Percentiles rank a stretch among this genome's conserved stretches.
Evolutionary conservation across 2,329 filamentous ascomycete genomes (phyloP).

Genomic region (Ramularia endophylla): DNA sequence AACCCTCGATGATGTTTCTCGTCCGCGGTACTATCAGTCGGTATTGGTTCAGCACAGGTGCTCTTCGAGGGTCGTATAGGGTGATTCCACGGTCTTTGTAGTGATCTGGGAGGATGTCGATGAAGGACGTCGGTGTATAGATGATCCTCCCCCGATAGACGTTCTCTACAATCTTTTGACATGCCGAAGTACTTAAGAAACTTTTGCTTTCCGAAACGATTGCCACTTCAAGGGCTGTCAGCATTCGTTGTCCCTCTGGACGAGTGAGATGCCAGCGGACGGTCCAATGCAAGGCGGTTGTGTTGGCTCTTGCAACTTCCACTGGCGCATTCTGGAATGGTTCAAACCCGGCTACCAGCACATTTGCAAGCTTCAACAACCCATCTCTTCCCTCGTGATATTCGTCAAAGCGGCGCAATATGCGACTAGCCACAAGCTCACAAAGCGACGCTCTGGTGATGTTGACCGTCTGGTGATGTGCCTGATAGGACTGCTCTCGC

Average conservation of each 20-base stretch:
- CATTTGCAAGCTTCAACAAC: slow-evolving; percentile 67
- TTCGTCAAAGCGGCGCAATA: slow-evolving; percentile 72
- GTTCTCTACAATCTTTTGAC: slow-evolving; percentile 73
- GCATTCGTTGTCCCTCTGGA: slow-evolving; percentile 50
- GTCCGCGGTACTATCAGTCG: slow-evolving; percentile 76
- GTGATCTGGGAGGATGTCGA: slow-evolving; percentile 78
- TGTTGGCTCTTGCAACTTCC: slow-evolving; percentile 56
- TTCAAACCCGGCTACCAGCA: slow-evolving; percentile 76
- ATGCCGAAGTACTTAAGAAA: slow-evolving; percentile 70
- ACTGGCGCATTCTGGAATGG: slow-evolving; percentile 77
- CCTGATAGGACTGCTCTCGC: slow-evolving; percentile 67
- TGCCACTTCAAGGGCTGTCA: slow-evolving; percentile 75
- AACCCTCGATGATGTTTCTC: slow-evolving; percentile 66
- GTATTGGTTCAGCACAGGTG: slow-evolving; percentile 76
- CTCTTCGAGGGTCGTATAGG: slow-evolving; percentile 70
- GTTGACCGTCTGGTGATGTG: slow-evolving; percentile 75
- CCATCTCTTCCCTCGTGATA: slow-evolving; percentile 66
- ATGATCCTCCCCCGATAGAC: slow-evolving; percentile 76
- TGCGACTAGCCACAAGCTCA: slow-evolving; percentile 71
- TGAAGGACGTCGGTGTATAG: slow-evolving; percentile 74
- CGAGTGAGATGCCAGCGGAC: slow-evolving; percentile 36
- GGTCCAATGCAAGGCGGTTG: slow-evolving; percentile 40
- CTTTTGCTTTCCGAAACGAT: slow-evolving; percentile 77
- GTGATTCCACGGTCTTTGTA: slow-evolving; percentile 81
- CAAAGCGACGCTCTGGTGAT: slow-evolving; percentile 71